Percentiles rank a stretch among this genome's conserved stretches.
Conservation (phyloP, 192 early-diverging fungal genomes). For the Backusella luteola region DNA sequence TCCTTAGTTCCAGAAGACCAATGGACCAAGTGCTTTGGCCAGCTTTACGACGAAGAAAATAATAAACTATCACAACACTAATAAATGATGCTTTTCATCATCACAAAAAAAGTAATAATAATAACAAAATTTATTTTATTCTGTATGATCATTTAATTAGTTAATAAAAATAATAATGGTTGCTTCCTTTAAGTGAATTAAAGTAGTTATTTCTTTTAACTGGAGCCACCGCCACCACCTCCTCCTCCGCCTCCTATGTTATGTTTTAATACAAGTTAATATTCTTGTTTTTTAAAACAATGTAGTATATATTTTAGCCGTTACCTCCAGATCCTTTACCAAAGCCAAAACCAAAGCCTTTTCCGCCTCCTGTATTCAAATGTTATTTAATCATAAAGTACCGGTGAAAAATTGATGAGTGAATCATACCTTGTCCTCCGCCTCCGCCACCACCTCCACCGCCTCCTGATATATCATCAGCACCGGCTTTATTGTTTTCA, state of each 20-base stretch:
- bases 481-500: not conserved
- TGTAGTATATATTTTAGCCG: not conserved
- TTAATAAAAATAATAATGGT: not conserved
- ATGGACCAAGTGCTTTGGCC: constrained; percentile 10
- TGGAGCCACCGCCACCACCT: not conserved
- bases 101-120: not conserved
- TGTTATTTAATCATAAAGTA: too few species aligned
- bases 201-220: not conserved
- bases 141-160: not conserved
- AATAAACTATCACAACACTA: not conserved
- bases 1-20: constrained; percentile 5
- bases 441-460: not conserved
- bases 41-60: not conserved
- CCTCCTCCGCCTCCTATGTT: not conserved
- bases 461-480: not conserved
- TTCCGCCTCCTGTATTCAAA: not conserved
- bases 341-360: not conserved
- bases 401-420: not conserved
- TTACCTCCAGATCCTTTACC: not conserved
- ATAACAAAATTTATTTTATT: not conserved
- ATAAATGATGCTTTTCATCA: not conserved
- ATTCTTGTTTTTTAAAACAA: not conserved
- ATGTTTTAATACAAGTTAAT: not conserved
- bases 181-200: not conserved
- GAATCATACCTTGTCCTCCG: not conserved